Percentiles rank a stretch among this genome's conserved stretches.
Evolutionary conservation across 345 rosid genomes (phyloP).

Genomic region (Gossypium sturtianum): DNA sequence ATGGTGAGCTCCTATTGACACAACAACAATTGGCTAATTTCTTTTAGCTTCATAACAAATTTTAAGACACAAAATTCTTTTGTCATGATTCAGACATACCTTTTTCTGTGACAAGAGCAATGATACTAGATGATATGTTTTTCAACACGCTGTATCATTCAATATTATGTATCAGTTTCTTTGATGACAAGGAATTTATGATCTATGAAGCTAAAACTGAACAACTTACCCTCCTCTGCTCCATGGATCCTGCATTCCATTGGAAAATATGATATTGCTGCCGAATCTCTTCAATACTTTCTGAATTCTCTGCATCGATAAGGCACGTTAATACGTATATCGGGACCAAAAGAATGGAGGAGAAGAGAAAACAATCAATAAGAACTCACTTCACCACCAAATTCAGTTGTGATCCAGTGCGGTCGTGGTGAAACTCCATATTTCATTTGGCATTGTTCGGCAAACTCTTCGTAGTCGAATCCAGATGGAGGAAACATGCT

Average conservation of each 20-base stretch:
- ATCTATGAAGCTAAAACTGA: not conserved
- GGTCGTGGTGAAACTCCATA: slow-evolving; percentile 58
- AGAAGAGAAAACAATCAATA: not conserved
- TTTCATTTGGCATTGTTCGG: slow-evolving; percentile 32
- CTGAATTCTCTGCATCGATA: slow-evolving; percentile 35
- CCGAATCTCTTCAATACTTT: slow-evolving; percentile 53
- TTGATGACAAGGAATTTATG: not conserved
- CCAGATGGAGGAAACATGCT: slow-evolving; percentile 63
- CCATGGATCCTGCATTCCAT: slow-evolving; percentile 78
- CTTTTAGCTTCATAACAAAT: not conserved
- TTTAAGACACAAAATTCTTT: not conserved
- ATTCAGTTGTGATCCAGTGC: slow-evolving; percentile 81
- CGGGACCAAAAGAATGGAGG: not conserved
- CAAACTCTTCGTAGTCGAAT: slow-evolving; percentile 31
- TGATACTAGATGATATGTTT: slow-evolving; percentile 53
- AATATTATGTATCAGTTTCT: not conserved
- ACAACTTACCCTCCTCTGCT: slow-evolving; percentile 69
- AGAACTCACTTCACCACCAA: slow-evolving; percentile 50
- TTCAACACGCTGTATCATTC: slow-evolving; percentile 46
- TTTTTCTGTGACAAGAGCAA: slow-evolving; percentile 58
- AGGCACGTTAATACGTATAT: not conserved
- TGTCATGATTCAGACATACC: slow-evolving; percentile 25
- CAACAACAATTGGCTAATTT: not conserved
- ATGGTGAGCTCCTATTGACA: slow-evolving; percentile 62
- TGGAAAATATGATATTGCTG: slow-evolving; percentile 69